A percentile compares a stretch with the other conserved stretches of the same genome.
Conservation (phyloP, 75 land plant genomes). For the Ceratopteris richardii region DNA sequence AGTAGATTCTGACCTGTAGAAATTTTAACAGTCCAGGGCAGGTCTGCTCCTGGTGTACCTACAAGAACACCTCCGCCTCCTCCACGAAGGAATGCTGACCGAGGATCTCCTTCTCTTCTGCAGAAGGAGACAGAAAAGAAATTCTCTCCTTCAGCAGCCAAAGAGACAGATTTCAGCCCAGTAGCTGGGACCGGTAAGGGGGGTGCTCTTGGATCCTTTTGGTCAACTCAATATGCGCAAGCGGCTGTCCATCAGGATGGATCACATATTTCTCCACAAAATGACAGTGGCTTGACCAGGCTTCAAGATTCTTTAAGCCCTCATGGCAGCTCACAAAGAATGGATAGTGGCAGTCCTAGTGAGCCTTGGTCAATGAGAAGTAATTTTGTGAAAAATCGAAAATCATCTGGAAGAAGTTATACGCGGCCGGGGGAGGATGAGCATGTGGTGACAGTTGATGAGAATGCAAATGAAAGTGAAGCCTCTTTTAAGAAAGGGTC, state of each 20-base stretch:
- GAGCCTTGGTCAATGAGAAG: no score
- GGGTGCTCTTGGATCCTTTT: slow-evolving; percentile 69
- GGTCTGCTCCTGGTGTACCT: slow-evolving; percentile 35
- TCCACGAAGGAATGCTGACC: slow-evolving; percentile 23
- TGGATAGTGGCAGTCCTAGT: no score
- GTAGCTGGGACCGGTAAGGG: slow-evolving; percentile 16
- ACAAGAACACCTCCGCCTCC: slow-evolving; percentile 70
- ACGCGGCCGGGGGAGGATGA: background rate
- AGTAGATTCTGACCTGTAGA: no score
- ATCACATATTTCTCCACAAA: no score
- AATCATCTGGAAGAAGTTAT: no score
- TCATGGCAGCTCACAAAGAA: background rate
- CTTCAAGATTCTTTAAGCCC: slow-evolving; percentile 4
- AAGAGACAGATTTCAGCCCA: slow-evolving; percentile 9
- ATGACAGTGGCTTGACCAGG: no score
- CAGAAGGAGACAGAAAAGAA: slow-evolving; percentile 19
- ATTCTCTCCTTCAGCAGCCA: slow-evolving; percentile 13
- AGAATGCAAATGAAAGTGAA: background rate
- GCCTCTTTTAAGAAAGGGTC: background rate
- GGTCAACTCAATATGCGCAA: slow-evolving; percentile 89
- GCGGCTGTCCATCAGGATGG: slow-evolving; percentile 43
- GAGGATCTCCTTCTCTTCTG: slow-evolving; percentile 24
- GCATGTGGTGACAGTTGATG: background rate
- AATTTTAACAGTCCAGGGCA: background rate
- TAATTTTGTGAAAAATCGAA: no score